Conservation (phyloP, 345 rosid genomes). For the Salix suchowensis region DNA sequence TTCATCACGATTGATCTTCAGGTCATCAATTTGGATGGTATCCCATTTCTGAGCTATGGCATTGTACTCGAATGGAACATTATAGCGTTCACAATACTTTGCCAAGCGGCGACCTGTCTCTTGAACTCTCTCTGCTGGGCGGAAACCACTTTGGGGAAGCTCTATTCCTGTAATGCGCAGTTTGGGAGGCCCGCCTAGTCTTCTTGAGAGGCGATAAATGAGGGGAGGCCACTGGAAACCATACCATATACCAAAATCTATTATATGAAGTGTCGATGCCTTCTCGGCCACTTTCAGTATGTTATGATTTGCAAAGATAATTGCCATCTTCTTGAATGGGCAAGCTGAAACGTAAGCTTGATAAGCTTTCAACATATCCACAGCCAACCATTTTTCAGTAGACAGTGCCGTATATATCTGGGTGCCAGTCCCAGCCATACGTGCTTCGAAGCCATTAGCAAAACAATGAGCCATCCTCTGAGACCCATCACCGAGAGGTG, state of each 20-base stretch:
- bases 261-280: conserved; percentile 25
- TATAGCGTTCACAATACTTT: conserved; percentile 27
- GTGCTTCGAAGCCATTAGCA: conserved; percentile 77
- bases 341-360: conserved; percentile 23
- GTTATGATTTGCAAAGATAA: conserved; percentile 20
- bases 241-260: conserved; percentile 24
- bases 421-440: conserved; percentile 42
- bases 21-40: conserved; percentile 23
- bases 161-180: conserved; percentile 39
- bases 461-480: conserved; percentile 86
- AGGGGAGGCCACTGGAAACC: conserved; percentile 40
- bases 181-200: conserved; percentile 27
- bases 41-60: conserved; percentile 35
- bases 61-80: conserved; percentile 35
- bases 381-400: conserved; percentile 6
- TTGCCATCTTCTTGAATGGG: conserved; percentile 25
- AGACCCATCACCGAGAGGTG: conserved; percentile 85
- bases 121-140: conserved; percentile 27
- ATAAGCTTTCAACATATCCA: conserved; percentile 31
- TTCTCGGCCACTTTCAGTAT: conserved; percentile 15
- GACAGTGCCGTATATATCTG: conserved; percentile 20
- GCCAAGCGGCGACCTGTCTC: conserved; percentile 29
- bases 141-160: conserved; percentile 32
- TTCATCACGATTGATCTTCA: conserved; percentile 18
- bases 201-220: conserved; percentile 23